Evolutionary conservation across 805 yeast species (phyloP).

Genomic region (Lipomyces oligophaga): DNA sequence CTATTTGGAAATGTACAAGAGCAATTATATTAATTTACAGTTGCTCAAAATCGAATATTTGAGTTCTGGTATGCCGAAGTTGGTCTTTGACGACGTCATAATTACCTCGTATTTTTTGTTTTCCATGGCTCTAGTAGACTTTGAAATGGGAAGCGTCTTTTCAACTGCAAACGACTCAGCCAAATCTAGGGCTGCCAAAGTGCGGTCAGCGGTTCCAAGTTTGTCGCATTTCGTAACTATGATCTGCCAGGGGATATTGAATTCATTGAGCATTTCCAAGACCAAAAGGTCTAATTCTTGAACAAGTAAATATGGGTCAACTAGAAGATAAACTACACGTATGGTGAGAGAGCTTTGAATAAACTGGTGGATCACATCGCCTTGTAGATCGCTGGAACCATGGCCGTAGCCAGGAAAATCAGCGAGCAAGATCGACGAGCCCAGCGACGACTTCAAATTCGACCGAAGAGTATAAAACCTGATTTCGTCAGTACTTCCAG

Average conservation of each 20-base stretch:
- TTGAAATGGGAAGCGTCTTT: background rate
- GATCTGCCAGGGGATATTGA: conserved; percentile 11
- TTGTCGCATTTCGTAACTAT: conserved; percentile 21
- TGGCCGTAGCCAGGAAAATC: conserved; percentile 93
- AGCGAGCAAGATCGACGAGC: conserved; percentile 58
- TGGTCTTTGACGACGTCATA: conserved; percentile 5
- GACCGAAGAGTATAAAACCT: conserved; percentile 4
- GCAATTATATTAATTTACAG: conserved; percentile 4
- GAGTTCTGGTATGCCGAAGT: conserved; percentile 6
- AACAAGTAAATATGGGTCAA: conserved; percentile 5
- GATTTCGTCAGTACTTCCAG: conserved; percentile 18
- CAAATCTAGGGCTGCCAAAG: background rate
- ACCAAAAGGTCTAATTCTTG: conserved; percentile 6
- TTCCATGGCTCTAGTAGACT: too few species aligned
- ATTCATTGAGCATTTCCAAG: conserved; percentile 4
- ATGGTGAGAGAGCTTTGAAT: conserved; percentile 47
- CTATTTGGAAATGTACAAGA: too few species aligned
- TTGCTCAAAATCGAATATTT: conserved; percentile 5
- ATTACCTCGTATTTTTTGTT: conserved; percentile 1
- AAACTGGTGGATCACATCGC: conserved; percentile 62
- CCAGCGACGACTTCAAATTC: conserved; percentile 49
- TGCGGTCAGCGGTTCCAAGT: background rate
- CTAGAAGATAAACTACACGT: conserved; percentile 11
- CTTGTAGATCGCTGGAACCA: conserved; percentile 63
- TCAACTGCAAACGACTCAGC: background rate